Evolutionary conservation across 108 stramenopile genomes (phyloP).

Genomic region (Aurantiochytrium sp.): DNA sequence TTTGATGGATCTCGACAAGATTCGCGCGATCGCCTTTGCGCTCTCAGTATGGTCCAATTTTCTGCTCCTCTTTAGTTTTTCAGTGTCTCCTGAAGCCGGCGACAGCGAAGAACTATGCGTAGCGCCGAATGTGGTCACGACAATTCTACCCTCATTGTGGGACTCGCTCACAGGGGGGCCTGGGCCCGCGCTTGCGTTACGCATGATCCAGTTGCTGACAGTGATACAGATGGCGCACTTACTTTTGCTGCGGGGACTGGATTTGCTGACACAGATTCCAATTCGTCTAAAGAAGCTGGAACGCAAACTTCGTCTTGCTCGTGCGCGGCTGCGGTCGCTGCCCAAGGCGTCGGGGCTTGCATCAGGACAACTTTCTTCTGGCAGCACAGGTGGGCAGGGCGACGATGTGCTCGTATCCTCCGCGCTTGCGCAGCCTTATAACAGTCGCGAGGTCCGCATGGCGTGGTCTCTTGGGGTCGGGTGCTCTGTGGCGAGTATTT

Average conservation of each 20-base stretch:
- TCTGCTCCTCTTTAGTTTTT: slow-evolving; percentile 5
- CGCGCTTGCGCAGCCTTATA: not conserved
- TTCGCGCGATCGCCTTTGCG: slow-evolving; percentile 17
- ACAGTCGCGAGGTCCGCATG: not conserved
- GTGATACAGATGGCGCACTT: slow-evolving; percentile 16
- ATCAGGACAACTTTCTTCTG: too few relatives aligned
- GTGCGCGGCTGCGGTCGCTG: not conserved
- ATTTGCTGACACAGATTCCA: not conserved
- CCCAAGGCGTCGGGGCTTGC: not conserved
- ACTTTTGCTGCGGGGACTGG: not conserved
- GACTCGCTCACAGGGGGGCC: not conserved
- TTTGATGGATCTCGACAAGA: slow-evolving; percentile 21
- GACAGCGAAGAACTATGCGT: not conserved
- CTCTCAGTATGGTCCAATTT: slow-evolving; percentile 25
- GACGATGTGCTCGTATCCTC: too few relatives aligned
- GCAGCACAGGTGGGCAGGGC: too few relatives aligned
- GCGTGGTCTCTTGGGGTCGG: not conserved
- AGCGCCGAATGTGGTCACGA: not conserved
- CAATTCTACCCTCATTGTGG: not conserved
- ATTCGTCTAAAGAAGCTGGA: not conserved
- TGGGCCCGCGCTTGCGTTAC: not conserved
- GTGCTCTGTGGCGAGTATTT: not conserved
- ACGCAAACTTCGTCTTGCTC: not conserved
- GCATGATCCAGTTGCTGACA: not conserved
- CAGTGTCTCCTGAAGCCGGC: not conserved